Evolutionary conservation across 179 eudicot genomes (phyloP).

Genomic region (Patellifolia procumbens): DNA sequence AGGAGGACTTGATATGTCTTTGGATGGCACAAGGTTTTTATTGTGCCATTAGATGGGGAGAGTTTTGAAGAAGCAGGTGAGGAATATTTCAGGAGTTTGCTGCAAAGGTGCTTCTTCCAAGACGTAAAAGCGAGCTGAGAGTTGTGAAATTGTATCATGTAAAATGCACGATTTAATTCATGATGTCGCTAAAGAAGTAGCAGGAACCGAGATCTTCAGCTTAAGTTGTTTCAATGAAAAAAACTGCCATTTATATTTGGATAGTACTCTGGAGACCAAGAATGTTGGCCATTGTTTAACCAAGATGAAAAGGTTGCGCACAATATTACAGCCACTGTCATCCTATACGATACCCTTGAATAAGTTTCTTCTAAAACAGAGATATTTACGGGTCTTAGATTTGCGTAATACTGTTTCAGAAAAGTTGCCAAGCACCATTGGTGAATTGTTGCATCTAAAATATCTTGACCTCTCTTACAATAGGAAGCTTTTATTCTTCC

Average conservation of each 20-base stretch:
- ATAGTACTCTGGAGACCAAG: background rate
- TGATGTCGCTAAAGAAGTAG: slow-evolving; percentile 34
- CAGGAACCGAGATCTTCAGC: slow-evolving; percentile 3
- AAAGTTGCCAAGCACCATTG: background rate
- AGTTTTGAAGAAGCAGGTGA: slow-evolving; percentile 35
- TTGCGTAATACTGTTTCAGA: background rate
- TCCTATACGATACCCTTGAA: background rate
- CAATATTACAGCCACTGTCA: background rate
- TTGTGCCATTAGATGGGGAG: slow-evolving; percentile 22
- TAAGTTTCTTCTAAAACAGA: slow-evolving; percentile 1
- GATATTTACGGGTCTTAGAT: slow-evolving; percentile 10
- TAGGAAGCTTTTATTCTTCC: background rate
- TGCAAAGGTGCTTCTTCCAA: slow-evolving; percentile 41
- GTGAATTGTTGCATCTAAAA: slow-evolving; percentile 23
- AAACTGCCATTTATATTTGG: background rate
- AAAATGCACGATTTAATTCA: slow-evolving; percentile 45
- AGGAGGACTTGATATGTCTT: slow-evolving; percentile 33
- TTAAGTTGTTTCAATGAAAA: background rate
- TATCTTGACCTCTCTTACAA: background rate
- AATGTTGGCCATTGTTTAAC: background rate
- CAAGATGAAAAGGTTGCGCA: background rate
- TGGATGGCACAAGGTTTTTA: slow-evolving; percentile 51
- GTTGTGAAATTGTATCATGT: slow-evolving; percentile 25
- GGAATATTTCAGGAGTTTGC: slow-evolving; percentile 30
- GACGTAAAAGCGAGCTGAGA: slow-evolving; percentile 19